Conservation (phyloP, 2,329 filamentous ascomycete genomes). For the Sclerotinia borealis region DNA sequence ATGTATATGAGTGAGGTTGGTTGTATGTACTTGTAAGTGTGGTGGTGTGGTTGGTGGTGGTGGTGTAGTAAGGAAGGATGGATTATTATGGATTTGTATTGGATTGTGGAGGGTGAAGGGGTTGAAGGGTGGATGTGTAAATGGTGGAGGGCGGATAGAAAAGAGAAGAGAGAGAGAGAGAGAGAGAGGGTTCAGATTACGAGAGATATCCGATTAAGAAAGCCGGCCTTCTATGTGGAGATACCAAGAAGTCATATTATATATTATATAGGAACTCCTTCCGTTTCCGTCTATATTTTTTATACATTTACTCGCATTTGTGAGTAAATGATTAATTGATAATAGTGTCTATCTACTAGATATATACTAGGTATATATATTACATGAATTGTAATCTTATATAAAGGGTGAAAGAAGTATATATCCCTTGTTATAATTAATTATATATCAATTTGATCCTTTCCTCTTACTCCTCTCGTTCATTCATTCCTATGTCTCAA, state of each 20-base stretch:
- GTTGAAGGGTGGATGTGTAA: background rate
- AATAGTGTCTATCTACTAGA: no score
- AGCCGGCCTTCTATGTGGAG: no score
- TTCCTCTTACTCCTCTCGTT: background rate
- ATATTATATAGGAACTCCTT: no score
- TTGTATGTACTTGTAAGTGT: background rate
- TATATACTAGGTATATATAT: no score
- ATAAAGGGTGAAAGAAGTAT: no score
- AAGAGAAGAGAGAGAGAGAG: no score
- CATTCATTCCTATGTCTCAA: background rate
- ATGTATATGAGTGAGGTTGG: background rate
- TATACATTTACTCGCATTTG: no score
- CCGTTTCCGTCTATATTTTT: background rate
- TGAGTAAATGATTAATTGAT: no score
- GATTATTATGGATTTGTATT: background rate
- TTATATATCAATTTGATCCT: background rate
- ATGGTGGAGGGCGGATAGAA: background rate
- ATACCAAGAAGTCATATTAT: no score
- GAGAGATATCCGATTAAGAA: background rate
- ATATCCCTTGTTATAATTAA: no score
- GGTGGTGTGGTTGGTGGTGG: background rate
- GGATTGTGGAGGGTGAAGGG: no score
- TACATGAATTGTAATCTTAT: no score
- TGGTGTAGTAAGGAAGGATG: background rate
- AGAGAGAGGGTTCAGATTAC: background rate